phyloP scores from a whole-genome alignment of 495 filamentous ascomycete species.

The Glonium stellatum region DNA sequence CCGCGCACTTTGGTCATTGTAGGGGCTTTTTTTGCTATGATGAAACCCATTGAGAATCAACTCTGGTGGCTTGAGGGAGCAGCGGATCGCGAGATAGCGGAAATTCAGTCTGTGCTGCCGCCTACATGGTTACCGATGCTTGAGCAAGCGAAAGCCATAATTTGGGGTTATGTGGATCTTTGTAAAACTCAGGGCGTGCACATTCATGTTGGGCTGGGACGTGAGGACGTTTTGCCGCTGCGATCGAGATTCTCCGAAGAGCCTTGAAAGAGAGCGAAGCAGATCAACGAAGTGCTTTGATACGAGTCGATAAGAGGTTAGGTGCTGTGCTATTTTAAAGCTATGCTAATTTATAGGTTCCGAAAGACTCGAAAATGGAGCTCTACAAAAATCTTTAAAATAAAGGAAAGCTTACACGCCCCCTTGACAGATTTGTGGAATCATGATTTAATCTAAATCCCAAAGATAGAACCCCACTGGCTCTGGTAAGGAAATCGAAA shows the following conservation, averaged over 20 bases:
- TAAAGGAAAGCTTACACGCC: too few species aligned
- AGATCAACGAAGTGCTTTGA: background rate
- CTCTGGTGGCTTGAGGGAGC: slow-evolving; percentile 3
- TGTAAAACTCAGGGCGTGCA: background rate
- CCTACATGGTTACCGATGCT: background rate
- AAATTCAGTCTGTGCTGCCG: background rate
- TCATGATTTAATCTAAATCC: too few species aligned
- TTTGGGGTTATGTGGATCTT: background rate
- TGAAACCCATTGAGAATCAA: background rate
- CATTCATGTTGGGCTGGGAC: background rate
- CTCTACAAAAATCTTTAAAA: too few species aligned
- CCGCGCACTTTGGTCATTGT: slow-evolving; percentile 1
- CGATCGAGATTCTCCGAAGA: background rate
- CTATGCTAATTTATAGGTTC: too few species aligned
- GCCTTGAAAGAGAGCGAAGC: background rate
- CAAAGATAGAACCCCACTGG: too few species aligned
- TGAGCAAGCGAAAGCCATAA: background rate
- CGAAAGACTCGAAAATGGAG: too few species aligned
- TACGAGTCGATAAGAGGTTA: background rate
- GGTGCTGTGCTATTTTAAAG: background rate
- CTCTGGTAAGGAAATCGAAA: too few species aligned
- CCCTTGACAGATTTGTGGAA: too few species aligned
- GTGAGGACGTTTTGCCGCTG: background rate
- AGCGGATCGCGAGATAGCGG: background rate
- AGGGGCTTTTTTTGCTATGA: background rate